Conservation (phyloP, 306 rosid species). For the Vigna radiata region DNA sequence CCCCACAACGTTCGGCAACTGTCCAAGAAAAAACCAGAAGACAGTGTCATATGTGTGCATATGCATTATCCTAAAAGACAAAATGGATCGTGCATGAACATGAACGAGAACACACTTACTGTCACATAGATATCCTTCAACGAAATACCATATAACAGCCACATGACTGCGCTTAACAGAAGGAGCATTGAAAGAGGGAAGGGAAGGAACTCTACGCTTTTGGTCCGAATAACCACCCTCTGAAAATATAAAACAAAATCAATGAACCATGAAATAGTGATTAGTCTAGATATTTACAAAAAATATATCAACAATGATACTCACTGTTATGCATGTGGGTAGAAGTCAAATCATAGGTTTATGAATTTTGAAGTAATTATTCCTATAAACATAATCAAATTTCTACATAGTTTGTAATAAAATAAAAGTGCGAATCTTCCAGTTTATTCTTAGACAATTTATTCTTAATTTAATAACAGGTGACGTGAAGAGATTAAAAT, state of each 20-base stretch:
- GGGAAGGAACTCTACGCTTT: slow-evolving; percentile 97
- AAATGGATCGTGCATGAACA: slow-evolving; percentile 3
- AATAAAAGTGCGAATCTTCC: too few relatives aligned
- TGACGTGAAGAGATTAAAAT: not conserved
- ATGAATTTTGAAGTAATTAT: too few relatives aligned
- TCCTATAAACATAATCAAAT: too few relatives aligned
- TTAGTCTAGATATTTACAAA: not conserved
- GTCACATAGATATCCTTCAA: slow-evolving; percentile 78
- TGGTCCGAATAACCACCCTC: slow-evolving; percentile 84
- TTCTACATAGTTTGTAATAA: too few relatives aligned
- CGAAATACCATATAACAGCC: slow-evolving; percentile 76
- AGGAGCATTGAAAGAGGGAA: slow-evolving; percentile 80
- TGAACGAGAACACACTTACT: slow-evolving; percentile 57
- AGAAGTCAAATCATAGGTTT: too few relatives aligned
- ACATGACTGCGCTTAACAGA: slow-evolving; percentile 78
- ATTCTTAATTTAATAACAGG: not conserved
- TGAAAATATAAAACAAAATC: slow-evolving; percentile 23
- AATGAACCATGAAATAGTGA: slow-evolving; percentile 12
- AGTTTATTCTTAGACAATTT: not conserved
- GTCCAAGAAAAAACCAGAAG: slow-evolving; percentile 18
- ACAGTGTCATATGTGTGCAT: not conserved
- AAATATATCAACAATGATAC: not conserved
- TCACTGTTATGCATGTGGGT: too few relatives aligned
- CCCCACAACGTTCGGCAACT: slow-evolving; percentile 89
- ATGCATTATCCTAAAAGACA: slow-evolving; percentile 30